Conservation (phyloP, 2,329 filamentous ascomycete species). For the Achaetomium macrosporum region DNA sequence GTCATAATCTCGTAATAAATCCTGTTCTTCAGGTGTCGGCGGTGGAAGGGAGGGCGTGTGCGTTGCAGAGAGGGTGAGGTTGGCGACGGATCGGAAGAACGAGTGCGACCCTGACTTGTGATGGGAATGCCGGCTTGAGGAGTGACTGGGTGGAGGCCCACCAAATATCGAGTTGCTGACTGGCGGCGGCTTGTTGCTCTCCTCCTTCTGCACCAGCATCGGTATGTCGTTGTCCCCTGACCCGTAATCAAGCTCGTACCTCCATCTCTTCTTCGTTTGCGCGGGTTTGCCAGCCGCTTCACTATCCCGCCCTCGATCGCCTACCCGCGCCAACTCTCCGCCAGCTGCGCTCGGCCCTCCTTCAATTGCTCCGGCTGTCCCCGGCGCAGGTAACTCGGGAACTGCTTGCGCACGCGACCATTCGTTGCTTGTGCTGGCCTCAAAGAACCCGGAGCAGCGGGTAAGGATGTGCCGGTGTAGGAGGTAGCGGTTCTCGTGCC, state of each 20-base stretch:
- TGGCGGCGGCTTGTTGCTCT: conserved; percentile 19
- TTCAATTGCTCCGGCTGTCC: conserved; percentile 27
- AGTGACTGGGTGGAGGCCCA: conserved; percentile 43
- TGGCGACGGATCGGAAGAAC: conserved; percentile 86
- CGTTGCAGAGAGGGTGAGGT: conserved; percentile 55
- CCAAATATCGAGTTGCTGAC: conserved; percentile 50
- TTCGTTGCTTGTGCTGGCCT: conserved; percentile 73
- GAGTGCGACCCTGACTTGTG: conserved; percentile 36
- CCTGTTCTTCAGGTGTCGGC: conserved; percentile 58
- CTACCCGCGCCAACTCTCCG: conserved; percentile 49
- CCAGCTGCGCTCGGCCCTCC: conserved; percentile 14
- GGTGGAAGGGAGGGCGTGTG: conserved; percentile 32
- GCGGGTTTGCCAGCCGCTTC: conserved; percentile 33
- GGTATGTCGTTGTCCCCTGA: conserved; percentile 69
- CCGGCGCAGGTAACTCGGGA: conserved; percentile 30
- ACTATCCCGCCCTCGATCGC: conserved; percentile 38
- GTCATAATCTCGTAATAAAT: conserved; percentile 85
- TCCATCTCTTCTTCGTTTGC: conserved; percentile 61
- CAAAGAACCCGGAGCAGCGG: conserved; percentile 91
- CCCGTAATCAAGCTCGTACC: conserved; percentile 80
- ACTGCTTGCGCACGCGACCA: conserved; percentile 52
- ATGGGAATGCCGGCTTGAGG: conserved; percentile 16
- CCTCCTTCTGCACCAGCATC: conserved; percentile 79
- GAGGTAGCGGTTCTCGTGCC: conserved; percentile 75
- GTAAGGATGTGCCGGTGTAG: conserved; percentile 82